A percentile compares a stretch with the other conserved stretches of the same genome.
These are phyloP conservation scores for Herpetomonas samuelpessoai DNA, from an alignment of 208 protist species.

Conservation along the genomic window DNA sequence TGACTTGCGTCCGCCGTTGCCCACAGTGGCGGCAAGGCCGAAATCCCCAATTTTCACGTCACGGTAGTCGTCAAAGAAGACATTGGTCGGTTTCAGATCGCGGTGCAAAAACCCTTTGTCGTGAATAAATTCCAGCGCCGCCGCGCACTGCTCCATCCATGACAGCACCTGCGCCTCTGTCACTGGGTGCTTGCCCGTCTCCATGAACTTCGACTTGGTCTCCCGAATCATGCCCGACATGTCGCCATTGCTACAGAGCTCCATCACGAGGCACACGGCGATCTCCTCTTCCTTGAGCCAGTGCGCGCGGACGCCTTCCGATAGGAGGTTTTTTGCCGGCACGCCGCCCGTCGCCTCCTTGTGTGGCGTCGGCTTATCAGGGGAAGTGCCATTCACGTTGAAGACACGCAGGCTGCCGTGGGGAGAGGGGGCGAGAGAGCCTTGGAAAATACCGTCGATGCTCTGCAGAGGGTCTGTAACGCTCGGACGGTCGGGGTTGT, in stretches of 20 bases:
- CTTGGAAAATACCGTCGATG: background rate
- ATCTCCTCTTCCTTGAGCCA: conserved; percentile 38
- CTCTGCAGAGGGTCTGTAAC: conserved; percentile 9
- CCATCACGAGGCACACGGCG: conserved; percentile 87
- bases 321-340: background rate
- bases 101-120: conserved; percentile 81
- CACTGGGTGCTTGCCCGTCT: conserved; percentile 61
- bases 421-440: background rate
- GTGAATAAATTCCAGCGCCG: conserved; percentile 82
- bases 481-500: conserved; percentile 6
- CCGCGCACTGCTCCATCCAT: conserved; percentile 79
- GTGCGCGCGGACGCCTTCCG: conserved; percentile 5
- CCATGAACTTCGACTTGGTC: conserved; percentile 64
- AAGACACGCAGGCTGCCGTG: background rate
- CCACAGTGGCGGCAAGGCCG: conserved; percentile 74
- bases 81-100: conserved; percentile 90
- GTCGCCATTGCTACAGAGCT: conserved; percentile 77
- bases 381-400: background rate
- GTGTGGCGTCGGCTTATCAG: background rate
- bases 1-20: conserved; percentile 48
- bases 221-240: conserved; percentile 59
- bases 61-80: conserved; percentile 79
- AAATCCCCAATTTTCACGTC: conserved; percentile 89
- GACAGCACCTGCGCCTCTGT: conserved; percentile 52
- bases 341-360: background rate